A percentile compares a stretch with the other conserved stretches of the same genome.
phyloP scores from a whole-genome alignment of 2,329 filamentous ascomycete genomes.

The Fusarium transvaalense region DNA sequence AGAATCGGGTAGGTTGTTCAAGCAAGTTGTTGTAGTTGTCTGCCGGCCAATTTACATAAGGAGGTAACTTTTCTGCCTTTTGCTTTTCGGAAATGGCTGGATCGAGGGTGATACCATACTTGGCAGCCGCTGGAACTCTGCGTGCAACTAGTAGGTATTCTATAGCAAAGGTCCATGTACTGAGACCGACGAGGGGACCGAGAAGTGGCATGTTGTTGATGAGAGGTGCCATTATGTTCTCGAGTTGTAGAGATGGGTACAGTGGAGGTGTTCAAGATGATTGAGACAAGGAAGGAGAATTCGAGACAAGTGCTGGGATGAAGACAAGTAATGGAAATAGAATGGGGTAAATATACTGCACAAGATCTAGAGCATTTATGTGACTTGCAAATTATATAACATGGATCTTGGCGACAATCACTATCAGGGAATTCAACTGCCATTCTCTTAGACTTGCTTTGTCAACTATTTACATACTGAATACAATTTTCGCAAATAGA shows the following conservation, averaged over 20 bases:
- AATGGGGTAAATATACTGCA: too few species aligned
- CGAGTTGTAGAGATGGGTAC: neutral
- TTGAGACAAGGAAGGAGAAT: too few species aligned
- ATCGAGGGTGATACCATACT: neutral
- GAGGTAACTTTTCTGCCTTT: neutral
- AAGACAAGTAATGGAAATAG: too few species aligned
- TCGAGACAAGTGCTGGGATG: too few species aligned
- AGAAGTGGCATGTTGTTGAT: neutral
- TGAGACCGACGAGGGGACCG: neutral
- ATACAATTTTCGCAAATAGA: too few species aligned
- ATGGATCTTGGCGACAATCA: too few species aligned
- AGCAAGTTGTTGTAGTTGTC: slow-evolving; percentile 2
- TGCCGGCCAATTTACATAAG: neutral
- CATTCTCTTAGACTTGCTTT: too few species aligned
- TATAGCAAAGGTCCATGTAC: neutral
- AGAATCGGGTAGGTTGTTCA: slow-evolving; percentile 1
- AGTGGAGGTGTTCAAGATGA: too few species aligned
- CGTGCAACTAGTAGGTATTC: neutral
- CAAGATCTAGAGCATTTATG: too few species aligned
- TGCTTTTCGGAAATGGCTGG: neutral
- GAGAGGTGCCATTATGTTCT: neutral
- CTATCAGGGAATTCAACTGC: too few species aligned
- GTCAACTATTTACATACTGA: too few species aligned
- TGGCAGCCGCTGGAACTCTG: neutral
- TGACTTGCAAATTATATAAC: too few species aligned